Conservation (phyloP, 2,329 filamentous ascomycete genomes). For the Colletotrichum musicola region DNA sequence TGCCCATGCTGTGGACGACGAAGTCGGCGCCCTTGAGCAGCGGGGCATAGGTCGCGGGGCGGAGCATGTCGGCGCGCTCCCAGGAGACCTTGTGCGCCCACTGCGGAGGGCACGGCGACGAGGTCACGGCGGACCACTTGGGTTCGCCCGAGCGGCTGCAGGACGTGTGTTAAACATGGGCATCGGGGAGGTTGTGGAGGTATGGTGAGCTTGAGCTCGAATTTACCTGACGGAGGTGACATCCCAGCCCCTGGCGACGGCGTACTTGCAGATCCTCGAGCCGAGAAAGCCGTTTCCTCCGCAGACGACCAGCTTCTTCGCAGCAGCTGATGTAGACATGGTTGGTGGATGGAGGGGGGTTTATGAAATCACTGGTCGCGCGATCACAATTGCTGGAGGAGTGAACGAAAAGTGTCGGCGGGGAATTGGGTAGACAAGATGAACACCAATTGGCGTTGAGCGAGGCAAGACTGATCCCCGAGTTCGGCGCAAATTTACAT, state of each 20-base stretch:
- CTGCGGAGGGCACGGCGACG: constrained; percentile 75
- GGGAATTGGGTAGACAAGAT: too few relatives aligned
- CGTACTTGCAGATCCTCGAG: constrained; percentile 90
- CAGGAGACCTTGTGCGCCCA: constrained; percentile 89
- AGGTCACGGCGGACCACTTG: constrained; percentile 83
- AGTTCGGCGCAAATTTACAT: constrained; percentile 23
- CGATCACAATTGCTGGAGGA: background rate
- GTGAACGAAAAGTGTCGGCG: constrained; percentile 14
- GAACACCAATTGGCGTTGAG: background rate
- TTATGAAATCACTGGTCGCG: constrained; percentile 3
- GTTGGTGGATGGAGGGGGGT: constrained; percentile 39
- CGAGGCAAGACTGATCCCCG: constrained; percentile 5
- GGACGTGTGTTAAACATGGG: constrained; percentile 39
- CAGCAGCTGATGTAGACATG: constrained; percentile 66
- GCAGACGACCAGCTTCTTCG: constrained; percentile 88
- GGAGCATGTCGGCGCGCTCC: constrained; percentile 89
- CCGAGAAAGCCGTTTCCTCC: constrained; percentile 95
- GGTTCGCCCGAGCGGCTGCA: constrained; percentile 89
- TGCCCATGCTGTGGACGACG: constrained; percentile 95
- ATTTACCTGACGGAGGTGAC: constrained; percentile 90
- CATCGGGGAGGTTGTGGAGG: background rate
- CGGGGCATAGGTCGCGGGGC: constrained; percentile 81
- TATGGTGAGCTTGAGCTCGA: constrained; percentile 23
- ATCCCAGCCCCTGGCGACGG: constrained; percentile 86
- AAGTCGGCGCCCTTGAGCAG: constrained; percentile 83